Percentiles rank a stretch among this genome's conserved stretches.
Evolutionary conservation across 345 rosid genomes (phyloP).

Genomic region (Rhodamnia rubescens): DNA sequence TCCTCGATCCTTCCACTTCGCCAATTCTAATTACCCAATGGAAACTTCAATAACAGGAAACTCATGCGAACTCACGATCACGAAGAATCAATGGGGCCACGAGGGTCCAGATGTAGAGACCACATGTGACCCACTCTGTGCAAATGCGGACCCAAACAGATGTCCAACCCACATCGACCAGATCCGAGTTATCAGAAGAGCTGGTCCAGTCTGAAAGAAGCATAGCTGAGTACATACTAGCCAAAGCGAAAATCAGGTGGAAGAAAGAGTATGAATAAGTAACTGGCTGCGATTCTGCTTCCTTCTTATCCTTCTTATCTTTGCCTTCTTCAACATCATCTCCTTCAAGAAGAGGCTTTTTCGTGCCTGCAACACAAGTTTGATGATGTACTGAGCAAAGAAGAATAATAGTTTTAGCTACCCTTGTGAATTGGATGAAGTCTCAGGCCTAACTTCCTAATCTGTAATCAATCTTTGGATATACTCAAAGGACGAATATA

Average conservation of each 20-base stretch:
- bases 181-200: constrained; percentile 59
- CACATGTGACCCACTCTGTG: constrained; percentile 82
- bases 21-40: neutral
- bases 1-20: neutral
- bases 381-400: neutral
- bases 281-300: constrained; percentile 51
- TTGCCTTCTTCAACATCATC: constrained; percentile 62
- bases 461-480: neutral
- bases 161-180: constrained; percentile 93
- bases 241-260: constrained; percentile 87
- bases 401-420: neutral
- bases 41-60: neutral
- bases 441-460: neutral
- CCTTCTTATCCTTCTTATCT: constrained; percentile 33
- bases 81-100: constrained; percentile 56
- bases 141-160: constrained; percentile 95
- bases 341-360: constrained; percentile 52
- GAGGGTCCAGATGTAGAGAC: constrained; percentile 66
- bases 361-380: constrained; percentile 34
- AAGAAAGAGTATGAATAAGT: constrained; percentile 82
- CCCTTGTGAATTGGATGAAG: neutral
- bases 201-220: constrained; percentile 94
- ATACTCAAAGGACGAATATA: neutral
- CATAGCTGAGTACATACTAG: constrained; percentile 98
- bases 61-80: constrained; percentile 55